A percentile compares a stretch with the other conserved stretches of the same genome.
phyloP scores from a whole-genome alignment of 2,329 filamentous ascomycete species.

The Claviceps digitariae region DNA sequence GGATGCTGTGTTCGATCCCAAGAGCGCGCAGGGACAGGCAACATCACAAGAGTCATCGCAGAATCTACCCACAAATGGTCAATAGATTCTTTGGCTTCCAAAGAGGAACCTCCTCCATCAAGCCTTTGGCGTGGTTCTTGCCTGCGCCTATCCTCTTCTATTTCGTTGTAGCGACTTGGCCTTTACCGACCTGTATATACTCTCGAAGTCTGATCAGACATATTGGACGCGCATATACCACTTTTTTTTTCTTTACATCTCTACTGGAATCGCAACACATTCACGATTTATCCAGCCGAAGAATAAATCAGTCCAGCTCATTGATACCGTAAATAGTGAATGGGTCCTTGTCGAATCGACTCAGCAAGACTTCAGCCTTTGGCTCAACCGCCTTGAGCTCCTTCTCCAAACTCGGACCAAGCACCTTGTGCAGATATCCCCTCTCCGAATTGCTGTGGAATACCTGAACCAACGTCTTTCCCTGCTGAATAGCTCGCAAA shows the following conservation, averaged over 20 bases:
- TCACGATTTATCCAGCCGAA: background rate
- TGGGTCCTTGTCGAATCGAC: slow-evolving; percentile 72
- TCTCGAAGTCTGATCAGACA: background rate
- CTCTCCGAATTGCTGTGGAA: slow-evolving; percentile 94
- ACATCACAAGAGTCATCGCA: background rate
- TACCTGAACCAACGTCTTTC: slow-evolving; percentile 67
- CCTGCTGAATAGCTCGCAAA: slow-evolving; percentile 70
- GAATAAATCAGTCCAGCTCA: slow-evolving; percentile 17
- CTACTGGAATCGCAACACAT: background rate
- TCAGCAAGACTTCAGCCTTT: slow-evolving; percentile 55
- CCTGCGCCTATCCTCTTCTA: background rate
- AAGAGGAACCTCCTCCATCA: background rate
- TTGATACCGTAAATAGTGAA: slow-evolving; percentile 58
- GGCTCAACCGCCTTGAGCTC: slow-evolving; percentile 36
- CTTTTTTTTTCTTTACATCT: background rate
- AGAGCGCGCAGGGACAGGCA: background rate
- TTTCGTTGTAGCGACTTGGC: background rate
- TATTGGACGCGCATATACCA: background rate
- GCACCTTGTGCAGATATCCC: slow-evolving; percentile 59
- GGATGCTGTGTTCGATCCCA: slow-evolving; percentile 30
- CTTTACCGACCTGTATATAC: background rate
- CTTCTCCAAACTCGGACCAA: slow-evolving; percentile 51
- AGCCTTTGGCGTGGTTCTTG: background rate
- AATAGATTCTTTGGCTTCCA: background rate
- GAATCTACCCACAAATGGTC: slow-evolving; percentile 9